Evolutionary conservation across 148 eudicot species (phyloP), one percentile per base, ranked within the genome.

Genomic region (Bassia scoparia): DNA sequence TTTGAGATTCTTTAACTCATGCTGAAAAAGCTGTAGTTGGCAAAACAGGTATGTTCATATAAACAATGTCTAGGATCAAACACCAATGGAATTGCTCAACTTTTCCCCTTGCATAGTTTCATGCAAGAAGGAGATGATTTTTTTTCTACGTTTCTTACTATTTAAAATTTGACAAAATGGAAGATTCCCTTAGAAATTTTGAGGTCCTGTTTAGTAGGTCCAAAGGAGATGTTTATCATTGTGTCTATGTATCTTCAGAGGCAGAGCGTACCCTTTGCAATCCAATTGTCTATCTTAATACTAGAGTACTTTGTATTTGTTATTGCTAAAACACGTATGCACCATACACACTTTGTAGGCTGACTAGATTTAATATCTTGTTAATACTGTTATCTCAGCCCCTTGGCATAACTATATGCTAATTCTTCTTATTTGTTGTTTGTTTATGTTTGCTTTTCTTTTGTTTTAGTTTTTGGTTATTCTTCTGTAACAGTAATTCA

Each of bases 21-120:
- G 77, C 86, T 60, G 89, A 83, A 23, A 86, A 81, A 54, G 89
- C 89, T 86, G 89, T 70, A 77, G 74, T 77, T 86, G 82, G 87
- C 89, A 33, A 81, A 83, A 69, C 82, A 86, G 85, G 87, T 86
- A 72, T 38, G 54, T n/a, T 63, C 65, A 23, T 41, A 0, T 6
- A 6, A 9, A 33, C 31, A n/a, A 66, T 56, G 18, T 21, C 43
- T 34, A 29, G 67, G 44, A 35, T 30, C 41, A 6, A 48, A 29
- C 44, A 59, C 37, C 26, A 49, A 52, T 20, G n/a, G 58, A 18
- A 37, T 62, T 56, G 33, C 18, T 26, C 7, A 14, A 41, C 8
- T 38, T 24, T n/a, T 5, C 34, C 4, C 9, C 7, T 21, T 10
- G 24, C 15, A 1, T 23, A 4, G n/a, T 33, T 69, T 3, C 54